Evolutionary conservation across 129 eudicot species (phyloP), one percentile per base, ranked within the genome.

Genomic region (Rutidosis leptorrhynchoides): DNA sequence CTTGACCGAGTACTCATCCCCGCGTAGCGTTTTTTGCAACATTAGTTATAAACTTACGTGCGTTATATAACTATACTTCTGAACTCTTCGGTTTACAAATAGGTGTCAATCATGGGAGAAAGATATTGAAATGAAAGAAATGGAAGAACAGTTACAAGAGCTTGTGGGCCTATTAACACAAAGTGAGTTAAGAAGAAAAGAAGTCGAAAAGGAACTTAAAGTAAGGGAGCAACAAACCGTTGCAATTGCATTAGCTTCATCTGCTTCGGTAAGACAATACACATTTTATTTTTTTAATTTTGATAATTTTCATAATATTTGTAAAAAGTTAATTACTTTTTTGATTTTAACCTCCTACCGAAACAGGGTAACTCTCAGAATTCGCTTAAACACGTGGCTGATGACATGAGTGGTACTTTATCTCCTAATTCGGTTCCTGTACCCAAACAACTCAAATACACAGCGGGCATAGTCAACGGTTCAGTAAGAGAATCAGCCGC

Each of bases 61-160:
- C 30, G 14, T 46, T 21, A 35, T 20, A 29, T 27, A 70, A 8
- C 37, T 60, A 77, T 6, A 1, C 49, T 63, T 21, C 35, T 42
- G 40, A 51, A 54, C 27, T 74, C 52, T 51, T 19, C 7, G 65
- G 26, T 58, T 53, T 62, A 24, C 64, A 35, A 67, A 74, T 79
- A 94, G 99, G 80, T 94, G 99, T 66, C 90, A 89, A 53, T 68
- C 87, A 52, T 89, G 95, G 89, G 99, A 89, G 62, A 84, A 75
- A 73, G 94, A 89, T 24, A 78, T 80, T 22, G 97, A 94, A 67
- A 77, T 81, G 76, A 94, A 86, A 77, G 99, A 89, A 82, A 89
- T 94, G 99, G 88, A 94, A 78, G 97, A 94, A 78, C 99, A 94
- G 54, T 81, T 86, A 68, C 89, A 94, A 77, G 99, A 94, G 75